phyloP scores from a whole-genome alignment of 257 asterid genomes.

The Striga asiatica region DNA sequence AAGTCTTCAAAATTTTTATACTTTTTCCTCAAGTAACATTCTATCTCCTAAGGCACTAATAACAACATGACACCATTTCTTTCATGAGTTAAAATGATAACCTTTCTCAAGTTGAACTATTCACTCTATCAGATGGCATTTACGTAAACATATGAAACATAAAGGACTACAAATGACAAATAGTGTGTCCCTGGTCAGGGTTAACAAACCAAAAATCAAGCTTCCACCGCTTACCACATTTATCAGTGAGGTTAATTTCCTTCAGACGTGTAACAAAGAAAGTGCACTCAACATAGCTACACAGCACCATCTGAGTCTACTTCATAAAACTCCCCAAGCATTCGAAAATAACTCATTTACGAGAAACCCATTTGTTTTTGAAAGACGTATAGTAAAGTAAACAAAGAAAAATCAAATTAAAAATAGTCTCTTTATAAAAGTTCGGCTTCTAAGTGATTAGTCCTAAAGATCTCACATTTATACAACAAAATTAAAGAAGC shows the following conservation, averaged over 20 bases:
- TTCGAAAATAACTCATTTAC: background rate
- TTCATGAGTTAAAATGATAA: background rate
- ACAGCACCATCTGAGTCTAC: background rate
- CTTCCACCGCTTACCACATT: no score
- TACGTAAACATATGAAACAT: conserved; percentile 2
- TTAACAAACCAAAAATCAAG: no score
- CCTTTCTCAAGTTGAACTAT: background rate
- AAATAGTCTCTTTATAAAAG: background rate
- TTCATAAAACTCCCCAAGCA: background rate
- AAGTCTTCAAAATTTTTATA: background rate
- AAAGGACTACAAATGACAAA: background rate
- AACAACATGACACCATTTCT: background rate
- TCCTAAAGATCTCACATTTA: background rate
- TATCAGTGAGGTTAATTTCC: no score
- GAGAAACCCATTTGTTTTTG: background rate
- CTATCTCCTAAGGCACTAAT: background rate
- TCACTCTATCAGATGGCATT: background rate
- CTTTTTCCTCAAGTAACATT: background rate
- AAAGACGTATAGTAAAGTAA: no score
- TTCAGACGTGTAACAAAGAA: background rate
- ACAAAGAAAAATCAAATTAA: background rate
- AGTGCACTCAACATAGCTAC: background rate
- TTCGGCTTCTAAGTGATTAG: no score
- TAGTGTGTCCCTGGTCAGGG: background rate
- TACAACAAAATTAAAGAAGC: no score